Conservation (phyloP, 352 stramenopile genomes). For the Globisporangium viniferum region DNA sequence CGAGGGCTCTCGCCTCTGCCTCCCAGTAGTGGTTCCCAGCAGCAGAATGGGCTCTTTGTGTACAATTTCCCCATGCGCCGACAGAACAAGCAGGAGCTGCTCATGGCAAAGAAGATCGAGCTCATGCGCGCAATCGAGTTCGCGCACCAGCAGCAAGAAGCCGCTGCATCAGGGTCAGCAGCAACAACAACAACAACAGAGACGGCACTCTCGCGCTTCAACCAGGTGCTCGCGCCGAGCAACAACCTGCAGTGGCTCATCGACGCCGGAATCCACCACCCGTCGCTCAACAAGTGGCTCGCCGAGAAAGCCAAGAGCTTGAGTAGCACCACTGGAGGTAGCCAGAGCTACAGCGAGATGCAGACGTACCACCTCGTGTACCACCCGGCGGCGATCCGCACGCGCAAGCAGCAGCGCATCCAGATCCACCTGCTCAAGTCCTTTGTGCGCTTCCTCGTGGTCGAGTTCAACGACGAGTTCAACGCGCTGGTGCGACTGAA, state of each 20-base stretch:
- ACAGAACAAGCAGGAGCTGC: conserved; percentile 42
- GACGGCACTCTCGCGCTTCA: conserved; percentile 33
- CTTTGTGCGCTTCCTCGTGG: conserved; percentile 65
- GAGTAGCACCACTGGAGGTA: not conserved
- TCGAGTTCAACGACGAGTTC: conserved; percentile 88
- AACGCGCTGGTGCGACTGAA: conserved; percentile 71
- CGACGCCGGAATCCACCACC: conserved; percentile 43
- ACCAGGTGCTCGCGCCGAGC: conserved; percentile 39
- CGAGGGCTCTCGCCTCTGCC: conserved; percentile 41
- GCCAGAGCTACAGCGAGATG: conserved; percentile 30
- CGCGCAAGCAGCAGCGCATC: conserved; percentile 73
- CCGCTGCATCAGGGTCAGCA: conserved; percentile 8
- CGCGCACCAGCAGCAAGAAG: conserved; percentile 56
- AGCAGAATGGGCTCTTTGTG: conserved; percentile 34
- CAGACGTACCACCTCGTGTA: conserved; percentile 80
- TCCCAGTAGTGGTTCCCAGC: not conserved
- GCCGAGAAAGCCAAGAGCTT: conserved; percentile 26
- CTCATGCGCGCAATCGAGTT: conserved; percentile 67
- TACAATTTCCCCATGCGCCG: conserved; percentile 83
- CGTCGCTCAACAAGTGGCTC: conserved; percentile 32
- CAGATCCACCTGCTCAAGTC: conserved; percentile 84
- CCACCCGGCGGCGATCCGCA: conserved; percentile 80
- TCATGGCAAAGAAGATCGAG: conserved; percentile 48
- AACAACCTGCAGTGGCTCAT: conserved; percentile 58
- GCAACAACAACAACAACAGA: not conserved